phyloP scores from a whole-genome alignment of 768 basidiomycete genomes.

The Crepidotus variabilis region DNA sequence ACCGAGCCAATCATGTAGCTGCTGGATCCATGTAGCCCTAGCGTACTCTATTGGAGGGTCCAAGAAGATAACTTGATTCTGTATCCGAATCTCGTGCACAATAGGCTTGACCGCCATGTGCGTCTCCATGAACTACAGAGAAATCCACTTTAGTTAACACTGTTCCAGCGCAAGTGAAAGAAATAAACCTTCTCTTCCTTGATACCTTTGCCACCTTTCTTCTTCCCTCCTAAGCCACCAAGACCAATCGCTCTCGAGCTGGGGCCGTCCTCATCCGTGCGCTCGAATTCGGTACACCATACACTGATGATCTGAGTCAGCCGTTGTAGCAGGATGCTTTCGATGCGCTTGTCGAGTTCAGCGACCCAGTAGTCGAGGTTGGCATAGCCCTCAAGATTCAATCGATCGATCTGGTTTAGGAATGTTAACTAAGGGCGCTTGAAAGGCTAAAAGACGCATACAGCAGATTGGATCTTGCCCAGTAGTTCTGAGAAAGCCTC shows the following conservation, averaged over 20 bases:
- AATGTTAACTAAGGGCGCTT: background rate
- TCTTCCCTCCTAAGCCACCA: slow-evolving; percentile 58
- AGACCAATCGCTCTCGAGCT: slow-evolving; percentile 48
- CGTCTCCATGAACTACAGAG: slow-evolving; percentile 60
- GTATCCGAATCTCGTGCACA: slow-evolving; percentile 94
- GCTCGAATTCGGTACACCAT: slow-evolving; percentile 88
- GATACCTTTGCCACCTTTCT: slow-evolving; percentile 62
- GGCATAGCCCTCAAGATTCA: slow-evolving; percentile 94
- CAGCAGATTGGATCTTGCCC: slow-evolving; percentile 78
- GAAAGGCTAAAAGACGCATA: slow-evolving; percentile 31
- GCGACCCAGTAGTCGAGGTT: slow-evolving; percentile 92
- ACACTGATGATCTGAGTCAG: slow-evolving; percentile 74
- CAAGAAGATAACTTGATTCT: slow-evolving; percentile 97
- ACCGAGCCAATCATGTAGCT: slow-evolving; percentile 91
- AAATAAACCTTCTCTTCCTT: slow-evolving; percentile 75
- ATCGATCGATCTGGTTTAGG: slow-evolving; percentile 70
- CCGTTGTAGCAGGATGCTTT: slow-evolving; percentile 72
- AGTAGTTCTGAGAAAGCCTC: slow-evolving; percentile 83
- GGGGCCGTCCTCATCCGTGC: slow-evolving; percentile 68
- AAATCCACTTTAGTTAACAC: slow-evolving; percentile 3
- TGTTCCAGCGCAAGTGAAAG: background rate
- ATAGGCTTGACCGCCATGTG: slow-evolving; percentile 80
- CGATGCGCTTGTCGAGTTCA: slow-evolving; percentile 80
- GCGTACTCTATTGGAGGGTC: slow-evolving; percentile 98
- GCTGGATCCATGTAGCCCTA: slow-evolving; percentile 82